These are phyloP conservation scores for Gastrodia elata DNA, from an alignment of 106 monocot genomes.

Conservation along the genomic window DNA sequence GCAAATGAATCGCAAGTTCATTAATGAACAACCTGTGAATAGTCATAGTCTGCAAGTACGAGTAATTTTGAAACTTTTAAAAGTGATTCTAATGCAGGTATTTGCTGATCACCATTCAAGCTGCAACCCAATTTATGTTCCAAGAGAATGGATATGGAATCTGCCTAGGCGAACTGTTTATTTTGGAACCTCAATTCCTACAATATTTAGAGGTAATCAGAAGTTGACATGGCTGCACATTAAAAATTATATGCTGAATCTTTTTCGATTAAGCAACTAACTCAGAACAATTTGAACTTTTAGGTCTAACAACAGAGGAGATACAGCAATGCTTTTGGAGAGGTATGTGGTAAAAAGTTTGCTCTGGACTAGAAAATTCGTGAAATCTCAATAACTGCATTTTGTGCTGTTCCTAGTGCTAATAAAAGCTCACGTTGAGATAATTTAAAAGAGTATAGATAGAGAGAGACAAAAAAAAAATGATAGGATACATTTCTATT, in stretches of 20 bases:
- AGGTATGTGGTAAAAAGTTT: slow-evolving; percentile 12
- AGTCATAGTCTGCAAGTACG: too few species aligned
- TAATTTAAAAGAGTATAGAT: background rate
- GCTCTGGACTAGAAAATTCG: background rate
- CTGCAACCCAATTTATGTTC: slow-evolving; percentile 9
- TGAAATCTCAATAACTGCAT: background rate
- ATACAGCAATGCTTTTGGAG: slow-evolving; percentile 30
- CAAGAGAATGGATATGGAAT: slow-evolving; percentile 17
- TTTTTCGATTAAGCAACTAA: background rate
- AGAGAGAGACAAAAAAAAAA: too few species aligned
- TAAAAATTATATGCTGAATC: background rate
- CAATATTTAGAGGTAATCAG: slow-evolving; percentile 17
- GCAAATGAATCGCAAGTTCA: too few species aligned
- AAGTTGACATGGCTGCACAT: background rate
- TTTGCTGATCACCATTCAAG: slow-evolving; percentile 23
- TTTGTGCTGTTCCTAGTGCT: background rate
- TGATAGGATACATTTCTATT: too few species aligned
- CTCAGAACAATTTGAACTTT: background rate
- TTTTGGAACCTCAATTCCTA: slow-evolving; percentile 21
- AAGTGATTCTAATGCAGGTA: slow-evolving; percentile 8
- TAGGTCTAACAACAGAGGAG: slow-evolving; percentile 21
- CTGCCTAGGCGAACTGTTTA: slow-evolving; percentile 11
- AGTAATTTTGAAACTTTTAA: background rate
- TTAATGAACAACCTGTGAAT: too few species aligned
- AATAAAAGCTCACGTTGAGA: background rate